phyloP scores from a whole-genome alignment of 2,329 filamentous ascomycete species.

The Arthroderma uncinatum region DNA sequence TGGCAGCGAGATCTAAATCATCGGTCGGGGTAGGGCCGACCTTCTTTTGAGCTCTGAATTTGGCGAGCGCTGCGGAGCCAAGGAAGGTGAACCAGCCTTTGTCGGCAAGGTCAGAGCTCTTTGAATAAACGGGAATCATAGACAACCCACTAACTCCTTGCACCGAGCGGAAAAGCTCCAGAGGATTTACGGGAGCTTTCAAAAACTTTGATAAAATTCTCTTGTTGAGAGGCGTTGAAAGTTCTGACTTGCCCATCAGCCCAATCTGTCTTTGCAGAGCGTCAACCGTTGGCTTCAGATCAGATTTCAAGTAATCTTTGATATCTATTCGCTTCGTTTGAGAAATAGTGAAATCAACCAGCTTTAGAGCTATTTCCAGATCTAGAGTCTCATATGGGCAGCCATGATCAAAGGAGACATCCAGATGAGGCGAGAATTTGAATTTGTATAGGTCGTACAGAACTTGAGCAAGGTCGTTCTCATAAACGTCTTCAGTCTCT shows the following conservation, averaged over 20 bases:
- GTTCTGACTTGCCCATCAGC: constrained; percentile 58
- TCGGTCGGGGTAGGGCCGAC: constrained; percentile 69
- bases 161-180: constrained; percentile 68
- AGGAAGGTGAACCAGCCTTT: constrained; percentile 89
- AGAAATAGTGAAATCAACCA: constrained; percentile 72
- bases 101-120: constrained; percentile 58
- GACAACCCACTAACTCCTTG: constrained; percentile 66
- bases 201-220: constrained; percentile 72
- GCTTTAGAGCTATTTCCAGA: constrained; percentile 63
- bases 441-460: constrained; percentile 73
- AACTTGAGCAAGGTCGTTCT: constrained; percentile 76
- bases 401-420: constrained; percentile 64
- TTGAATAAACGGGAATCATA: constrained; percentile 56
- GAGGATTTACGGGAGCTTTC: constrained; percentile 71
- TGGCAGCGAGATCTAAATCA: constrained; percentile 69
- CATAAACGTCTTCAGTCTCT: constrained; percentile 66
- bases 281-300: constrained; percentile 81
- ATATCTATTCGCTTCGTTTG: constrained; percentile 75
- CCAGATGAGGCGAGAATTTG: constrained; percentile 58
- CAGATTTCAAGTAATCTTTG: constrained; percentile 83
- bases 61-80: constrained; percentile 76
- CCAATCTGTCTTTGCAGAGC: constrained; percentile 84
- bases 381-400: constrained; percentile 70
- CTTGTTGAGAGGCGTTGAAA: constrained; percentile 76
- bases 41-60: constrained; percentile 69